Evolutionary conservation across 164 flowering plant species (phyloP).

Genomic region (Vitis rotundifolia): DNA sequence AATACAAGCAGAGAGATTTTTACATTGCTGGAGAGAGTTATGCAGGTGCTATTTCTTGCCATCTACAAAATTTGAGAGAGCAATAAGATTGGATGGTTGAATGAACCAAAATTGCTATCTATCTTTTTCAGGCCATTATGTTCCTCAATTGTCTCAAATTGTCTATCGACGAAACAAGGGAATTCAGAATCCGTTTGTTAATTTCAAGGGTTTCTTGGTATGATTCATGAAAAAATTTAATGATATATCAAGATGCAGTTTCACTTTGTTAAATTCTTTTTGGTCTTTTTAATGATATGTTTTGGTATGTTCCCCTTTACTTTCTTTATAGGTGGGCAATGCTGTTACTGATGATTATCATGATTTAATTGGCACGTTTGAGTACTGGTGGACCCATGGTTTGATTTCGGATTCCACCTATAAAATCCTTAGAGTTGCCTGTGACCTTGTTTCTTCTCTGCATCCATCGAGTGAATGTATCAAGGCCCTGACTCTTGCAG

Average conservation of each 20-base stretch:
- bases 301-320: neutral
- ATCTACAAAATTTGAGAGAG: neutral
- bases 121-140: conserved; percentile 82
- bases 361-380: conserved; percentile 90
- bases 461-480: conserved; percentile 78
- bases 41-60: conserved; percentile 55
- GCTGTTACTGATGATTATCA: conserved; percentile 93
- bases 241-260: neutral
- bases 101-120: neutral
- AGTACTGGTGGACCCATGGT: conserved; percentile 99
- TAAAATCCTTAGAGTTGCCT: conserved; percentile 41
- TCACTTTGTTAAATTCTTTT: conserved; percentile 1
- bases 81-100: neutral
- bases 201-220: conserved; percentile 94
- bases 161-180: conserved; percentile 71
- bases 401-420: conserved; percentile 91
- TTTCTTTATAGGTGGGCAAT: conserved; percentile 77
- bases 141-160: conserved; percentile 87
- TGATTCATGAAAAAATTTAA: neutral
- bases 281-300: neutral
- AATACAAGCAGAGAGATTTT: conserved; percentile 87
- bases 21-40: conserved; percentile 98
- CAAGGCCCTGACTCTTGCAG: conserved; percentile 56
- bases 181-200: conserved; percentile 58
- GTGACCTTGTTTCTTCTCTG: conserved; percentile 56